Evolutionary conservation across 2,329 filamentous ascomycete genomes (phyloP).

Genomic region (Daldinia sp.): DNA sequence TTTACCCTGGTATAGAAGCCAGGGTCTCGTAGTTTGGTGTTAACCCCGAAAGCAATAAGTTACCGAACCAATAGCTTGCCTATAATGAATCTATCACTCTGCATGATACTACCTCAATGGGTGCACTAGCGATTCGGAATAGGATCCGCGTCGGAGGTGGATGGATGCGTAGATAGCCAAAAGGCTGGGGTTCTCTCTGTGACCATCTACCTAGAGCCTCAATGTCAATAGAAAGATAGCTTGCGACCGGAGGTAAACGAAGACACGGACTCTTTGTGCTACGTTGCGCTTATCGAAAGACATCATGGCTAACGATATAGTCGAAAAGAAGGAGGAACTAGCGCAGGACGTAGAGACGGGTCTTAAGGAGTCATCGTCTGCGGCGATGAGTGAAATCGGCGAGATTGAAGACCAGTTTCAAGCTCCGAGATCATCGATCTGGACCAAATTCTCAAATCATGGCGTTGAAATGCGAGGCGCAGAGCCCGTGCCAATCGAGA

Average conservation of each 20-base stretch:
- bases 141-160: slow-evolving; percentile 11
- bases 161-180: not conserved
- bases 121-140: slow-evolving; percentile 9
- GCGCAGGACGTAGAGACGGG: slow-evolving; percentile 34
- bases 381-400: slow-evolving; percentile 23
- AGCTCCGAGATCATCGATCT: slow-evolving; percentile 34
- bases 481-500: slow-evolving; percentile 49
- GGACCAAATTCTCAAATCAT: slow-evolving; percentile 33
- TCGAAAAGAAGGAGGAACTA: slow-evolving; percentile 13
- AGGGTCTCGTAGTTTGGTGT: slow-evolving; percentile 4
- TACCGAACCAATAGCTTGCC: not conserved
- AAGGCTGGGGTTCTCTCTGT: not conserved
- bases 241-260: not conserved
- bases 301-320: slow-evolving; percentile 20
- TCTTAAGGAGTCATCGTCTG: slow-evolving; percentile 20
- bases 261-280: slow-evolving; percentile 2
- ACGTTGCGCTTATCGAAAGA: not conserved
- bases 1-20: not conserved
- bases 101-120: slow-evolving; percentile 15
- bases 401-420: slow-evolving; percentile 37
- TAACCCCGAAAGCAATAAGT: not conserved
- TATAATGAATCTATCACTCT: not conserved
- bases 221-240: not conserved
- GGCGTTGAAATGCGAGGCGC: slow-evolving; percentile 51
- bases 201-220: not conserved